These are phyloP conservation scores for Kluyveromyces dobzhanskii DNA, from an alignment of 805 yeast species.

Conservation along the genomic window DNA sequence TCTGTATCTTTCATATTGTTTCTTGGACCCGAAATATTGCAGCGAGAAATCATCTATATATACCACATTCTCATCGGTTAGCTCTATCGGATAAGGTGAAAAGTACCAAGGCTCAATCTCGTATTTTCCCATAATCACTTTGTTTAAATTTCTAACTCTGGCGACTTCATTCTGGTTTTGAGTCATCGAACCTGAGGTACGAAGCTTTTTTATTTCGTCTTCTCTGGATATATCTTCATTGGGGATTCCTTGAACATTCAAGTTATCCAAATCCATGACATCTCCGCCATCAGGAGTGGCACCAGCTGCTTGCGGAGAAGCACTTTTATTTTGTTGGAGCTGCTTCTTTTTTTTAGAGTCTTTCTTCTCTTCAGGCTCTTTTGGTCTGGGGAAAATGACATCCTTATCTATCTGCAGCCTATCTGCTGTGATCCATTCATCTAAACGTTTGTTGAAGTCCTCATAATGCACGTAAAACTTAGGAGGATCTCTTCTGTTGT, in stretches of 20 bases:
- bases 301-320: constrained; percentile 14
- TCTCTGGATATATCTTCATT: constrained; percentile 73
- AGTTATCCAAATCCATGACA: constrained; percentile 74
- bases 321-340: constrained; percentile 25
- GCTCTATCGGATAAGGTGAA: constrained; percentile 92
- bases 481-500: constrained; percentile 63
- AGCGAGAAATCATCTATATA: constrained; percentile 89
- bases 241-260: constrained; percentile 74
- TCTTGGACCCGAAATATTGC: constrained; percentile 78
- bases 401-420: constrained; percentile 67
- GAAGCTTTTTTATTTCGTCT: constrained; percentile 82
- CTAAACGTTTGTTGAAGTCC: constrained; percentile 91
- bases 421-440: constrained; percentile 80
- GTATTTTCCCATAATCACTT: constrained; percentile 78
- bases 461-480: constrained; percentile 90
- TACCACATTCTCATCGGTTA: constrained; percentile 84
- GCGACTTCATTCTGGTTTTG: constrained; percentile 84
- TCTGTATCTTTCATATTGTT: constrained; percentile 89
- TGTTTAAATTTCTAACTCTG: constrained; percentile 73
- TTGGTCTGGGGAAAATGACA: constrained; percentile 61
- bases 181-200: constrained; percentile 97
- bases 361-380: constrained; percentile 37
- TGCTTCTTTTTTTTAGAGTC: constrained; percentile 29
- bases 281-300: constrained; percentile 38
- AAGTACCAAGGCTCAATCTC: constrained; percentile 99